Conservation (phyloP, 2,329 filamentous ascomycete genomes). For the Aureobasidium pullulans region DNA sequence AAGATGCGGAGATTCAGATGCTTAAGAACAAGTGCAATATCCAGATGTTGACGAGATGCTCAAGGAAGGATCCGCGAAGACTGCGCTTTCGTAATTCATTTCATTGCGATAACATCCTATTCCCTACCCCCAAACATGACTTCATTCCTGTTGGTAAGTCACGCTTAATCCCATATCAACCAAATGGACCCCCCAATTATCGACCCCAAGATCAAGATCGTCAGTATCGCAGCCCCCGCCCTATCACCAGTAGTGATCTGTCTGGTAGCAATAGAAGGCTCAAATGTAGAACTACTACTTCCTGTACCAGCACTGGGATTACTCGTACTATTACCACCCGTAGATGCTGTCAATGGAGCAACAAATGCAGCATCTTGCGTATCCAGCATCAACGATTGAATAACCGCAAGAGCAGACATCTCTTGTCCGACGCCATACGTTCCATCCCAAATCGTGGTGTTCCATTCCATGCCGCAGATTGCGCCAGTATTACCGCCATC, state of each 20-base stretch:
- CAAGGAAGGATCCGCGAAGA: too few species aligned
- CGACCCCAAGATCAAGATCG: conserved; percentile 44
- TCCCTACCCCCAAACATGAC: too few species aligned
- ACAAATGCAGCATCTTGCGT: background rate
- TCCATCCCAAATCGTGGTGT: conserved; percentile 33
- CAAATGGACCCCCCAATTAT: background rate
- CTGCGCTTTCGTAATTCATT: too few species aligned
- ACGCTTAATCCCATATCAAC: background rate
- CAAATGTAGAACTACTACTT: background rate
- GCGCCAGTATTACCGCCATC: conserved; percentile 33
- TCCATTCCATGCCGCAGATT: conserved; percentile 36
- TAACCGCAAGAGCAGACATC: conserved; percentile 46
- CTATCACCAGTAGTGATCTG: conserved; percentile 51
- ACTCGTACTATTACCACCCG: conserved; percentile 14
- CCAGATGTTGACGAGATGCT: too few species aligned
- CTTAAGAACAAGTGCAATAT: too few species aligned
- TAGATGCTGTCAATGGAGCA: conserved; percentile 9
- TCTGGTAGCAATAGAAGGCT: background rate
- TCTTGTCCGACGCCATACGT: conserved; percentile 45
- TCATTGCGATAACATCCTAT: too few species aligned
- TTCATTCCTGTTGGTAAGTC: too few species aligned
- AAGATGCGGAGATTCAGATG: too few species aligned
- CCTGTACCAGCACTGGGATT: conserved; percentile 12
- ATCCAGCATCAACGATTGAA: conserved; percentile 22
- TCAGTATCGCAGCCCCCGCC: conserved; percentile 60